Base-by-base conservation (phyloP, 805 yeast species). In the Spathaspora arborariae region DNA sequence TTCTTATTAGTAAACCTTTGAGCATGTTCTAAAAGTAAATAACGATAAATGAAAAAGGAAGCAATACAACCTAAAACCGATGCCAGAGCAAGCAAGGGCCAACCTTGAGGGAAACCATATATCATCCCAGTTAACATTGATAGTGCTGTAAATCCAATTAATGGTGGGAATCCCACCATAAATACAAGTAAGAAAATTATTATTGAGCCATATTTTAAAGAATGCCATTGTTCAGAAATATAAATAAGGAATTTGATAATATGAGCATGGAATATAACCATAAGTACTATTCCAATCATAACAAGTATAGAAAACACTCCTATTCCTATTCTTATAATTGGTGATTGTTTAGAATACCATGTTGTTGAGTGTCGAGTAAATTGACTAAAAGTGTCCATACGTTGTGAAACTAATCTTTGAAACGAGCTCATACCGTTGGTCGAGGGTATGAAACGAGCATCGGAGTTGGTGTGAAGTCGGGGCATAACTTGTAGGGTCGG, bases 81-180 rank as follows among this genome's bases (percentile, higher is more conserved):
- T 0, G 89, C 86, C 1, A 74, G 20, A 0, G 94, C 83, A 42
- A 94, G 64, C 5, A 88, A 60, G 2, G 84, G 73, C 94, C 96
- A 94, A 0, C 96, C 97, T 39, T 71, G 60, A 10, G 82, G 74
- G 50, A 88, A 77, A 1, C 97, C 98, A 62, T 84, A 94, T 7
- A 85, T 77, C 78, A 89, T 81, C 2, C 98, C 99, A 4, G 82
- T 71, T 13, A 84, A 59, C 41, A 85, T 75, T 16, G 85, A 76
- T 16, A 87, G 63, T 18, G 84, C 74, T 4, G 92, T 77, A 65
- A 84, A 91, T 1, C 99, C 99, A 27, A 89, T 64, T 54, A 92
- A 52, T 1, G 98, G 99, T 1, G 99, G 98, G 70, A 92, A 91
- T 0, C 94, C 82, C 4, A 91, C 90, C 1, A 75, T 21, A 53